Evolutionary conservation across 805 yeast genomes (phyloP).

Genomic region (Tanozyma kutaoensis): DNA sequence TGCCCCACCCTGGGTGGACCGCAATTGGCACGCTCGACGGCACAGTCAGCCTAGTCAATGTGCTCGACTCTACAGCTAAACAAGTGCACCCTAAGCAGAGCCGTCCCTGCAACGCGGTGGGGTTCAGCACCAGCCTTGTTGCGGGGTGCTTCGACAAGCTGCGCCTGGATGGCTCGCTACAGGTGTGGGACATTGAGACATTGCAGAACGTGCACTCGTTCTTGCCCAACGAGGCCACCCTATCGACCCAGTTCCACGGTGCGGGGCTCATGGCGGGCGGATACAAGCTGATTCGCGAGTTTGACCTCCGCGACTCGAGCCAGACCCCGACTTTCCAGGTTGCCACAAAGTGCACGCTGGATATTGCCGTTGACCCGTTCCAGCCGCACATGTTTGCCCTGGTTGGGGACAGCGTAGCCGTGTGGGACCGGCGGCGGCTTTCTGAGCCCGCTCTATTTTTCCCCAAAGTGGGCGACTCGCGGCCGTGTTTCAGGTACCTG

Average conservation of each 20-base stretch:
- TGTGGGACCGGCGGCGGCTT: conserved; percentile 69
- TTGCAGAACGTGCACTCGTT: conserved; percentile 42
- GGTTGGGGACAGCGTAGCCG: conserved; percentile 61
- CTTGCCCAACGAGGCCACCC: conserved; percentile 62
- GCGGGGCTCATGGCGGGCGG: too few relatives aligned
- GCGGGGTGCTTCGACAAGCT: conserved; percentile 75
- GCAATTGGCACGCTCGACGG: conserved; percentile 74
- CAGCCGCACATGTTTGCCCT: conserved; percentile 58
- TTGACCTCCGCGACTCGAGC: conserved; percentile 51
- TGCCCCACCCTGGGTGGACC: conserved; percentile 42
- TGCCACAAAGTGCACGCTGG: conserved; percentile 61
- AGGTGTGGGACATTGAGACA: conserved; percentile 64
- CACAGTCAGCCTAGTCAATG: conserved; percentile 46
- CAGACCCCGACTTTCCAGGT: conserved; percentile 50
- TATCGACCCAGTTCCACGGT: conserved; percentile 56
- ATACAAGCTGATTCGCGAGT: conserved; percentile 63
- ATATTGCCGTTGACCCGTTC: conserved; percentile 57
- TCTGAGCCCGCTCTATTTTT: conserved; percentile 25
- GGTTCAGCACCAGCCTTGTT: conserved; percentile 56
- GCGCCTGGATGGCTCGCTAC: conserved; percentile 61
- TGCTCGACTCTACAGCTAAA: conserved; percentile 23
- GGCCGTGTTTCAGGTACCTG: conserved; percentile 60
- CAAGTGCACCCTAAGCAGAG: conserved; percentile 48
- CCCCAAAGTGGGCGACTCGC: conserved; percentile 40
- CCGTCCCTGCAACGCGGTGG: conserved; percentile 62